phyloP scores from a whole-genome alignment of 176 grass and related monocot genomes.

The Oryza meridionalis region DNA sequence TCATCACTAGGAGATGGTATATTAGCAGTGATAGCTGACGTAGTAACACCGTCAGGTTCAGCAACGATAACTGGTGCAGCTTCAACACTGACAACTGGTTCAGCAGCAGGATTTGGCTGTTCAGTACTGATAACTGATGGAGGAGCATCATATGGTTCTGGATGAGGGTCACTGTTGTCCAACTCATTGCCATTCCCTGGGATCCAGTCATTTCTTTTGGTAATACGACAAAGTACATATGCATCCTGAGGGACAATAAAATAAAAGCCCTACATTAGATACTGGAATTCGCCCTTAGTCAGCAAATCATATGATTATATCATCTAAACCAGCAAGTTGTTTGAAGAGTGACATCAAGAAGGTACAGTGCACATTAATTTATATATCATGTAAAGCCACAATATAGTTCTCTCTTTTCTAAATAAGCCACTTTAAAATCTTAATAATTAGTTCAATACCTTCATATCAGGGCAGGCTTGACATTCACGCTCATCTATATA shows the following conservation, averaged over 20 bases:
- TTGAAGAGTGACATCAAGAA: background rate
- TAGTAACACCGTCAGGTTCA: conserved; percentile 31
- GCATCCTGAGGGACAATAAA: conserved; percentile 60
- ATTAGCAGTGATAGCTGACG: conserved; percentile 15
- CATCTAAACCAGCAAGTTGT: conserved; percentile 3
- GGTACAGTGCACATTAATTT: conserved; percentile 17
- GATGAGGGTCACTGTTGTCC: conserved; percentile 34
- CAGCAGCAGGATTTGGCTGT: conserved; percentile 31
- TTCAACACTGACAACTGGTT: conserved; percentile 18
- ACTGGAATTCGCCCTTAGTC: conserved; percentile 16
- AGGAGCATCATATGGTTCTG: conserved; percentile 29
- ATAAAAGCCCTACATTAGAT: conserved; percentile 21
- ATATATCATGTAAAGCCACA: conserved; percentile 9
- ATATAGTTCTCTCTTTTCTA: background rate
- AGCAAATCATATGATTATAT: conserved; percentile 1
- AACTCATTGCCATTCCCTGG: conserved; percentile 44
- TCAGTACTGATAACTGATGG: conserved; percentile 42
- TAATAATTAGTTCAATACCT: conserved; percentile 51
- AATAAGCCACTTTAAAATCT: conserved; percentile 18
- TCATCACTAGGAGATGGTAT: conserved; percentile 14
- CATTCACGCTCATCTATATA: conserved; percentile 76
- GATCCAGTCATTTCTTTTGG: conserved; percentile 65
- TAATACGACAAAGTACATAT: conserved; percentile 94
- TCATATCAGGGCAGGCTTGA: conserved; percentile 58
- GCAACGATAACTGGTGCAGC: conserved; percentile 25